Evolutionary conservation across 2,329 filamentous ascomycete species (phyloP).

Genomic region (Zymoseptoria ardabiliae): DNA sequence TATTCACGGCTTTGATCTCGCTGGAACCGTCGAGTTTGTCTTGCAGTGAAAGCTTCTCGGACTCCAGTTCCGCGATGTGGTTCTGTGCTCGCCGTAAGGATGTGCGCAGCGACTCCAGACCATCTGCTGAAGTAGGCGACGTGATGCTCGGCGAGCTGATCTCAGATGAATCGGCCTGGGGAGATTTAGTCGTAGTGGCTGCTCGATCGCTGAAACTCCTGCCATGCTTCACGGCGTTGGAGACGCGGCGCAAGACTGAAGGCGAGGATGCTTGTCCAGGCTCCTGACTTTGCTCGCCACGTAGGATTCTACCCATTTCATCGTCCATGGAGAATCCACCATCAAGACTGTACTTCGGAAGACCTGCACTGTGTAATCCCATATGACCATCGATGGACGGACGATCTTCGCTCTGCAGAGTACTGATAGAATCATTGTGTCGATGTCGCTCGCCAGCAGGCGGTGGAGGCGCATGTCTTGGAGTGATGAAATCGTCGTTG

Average conservation of each 20-base stretch:
- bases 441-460: constrained; percentile 22
- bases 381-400: constrained; percentile 21
- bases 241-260: constrained; percentile 79
- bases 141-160: constrained; percentile 20
- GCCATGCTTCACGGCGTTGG: constrained; percentile 88
- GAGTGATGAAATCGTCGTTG: constrained; percentile 39
- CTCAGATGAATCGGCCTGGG: constrained; percentile 38
- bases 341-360: constrained; percentile 57
- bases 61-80: constrained; percentile 71
- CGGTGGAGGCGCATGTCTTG: constrained; percentile 39
- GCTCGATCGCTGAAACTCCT: constrained; percentile 69
- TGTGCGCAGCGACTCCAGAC: constrained; percentile 14
- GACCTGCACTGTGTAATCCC: constrained; percentile 24
- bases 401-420: constrained; percentile 32
- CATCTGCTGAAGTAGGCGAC: constrained; percentile 15
- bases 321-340: constrained; percentile 92
- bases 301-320: constrained; percentile 84
- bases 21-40: constrained; percentile 50
- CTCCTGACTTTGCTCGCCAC: constrained; percentile 51
- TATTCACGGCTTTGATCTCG: constrained; percentile 70
- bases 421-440: constrained; percentile 41
- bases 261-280: constrained; percentile 33
- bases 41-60: constrained; percentile 57
- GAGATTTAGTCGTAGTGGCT: constrained; percentile 21
- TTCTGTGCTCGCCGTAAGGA: constrained; percentile 17